These are phyloP conservation scores for Rosa multiflora DNA, from an alignment of 306 rosid species.

Conservation along the genomic window DNA sequence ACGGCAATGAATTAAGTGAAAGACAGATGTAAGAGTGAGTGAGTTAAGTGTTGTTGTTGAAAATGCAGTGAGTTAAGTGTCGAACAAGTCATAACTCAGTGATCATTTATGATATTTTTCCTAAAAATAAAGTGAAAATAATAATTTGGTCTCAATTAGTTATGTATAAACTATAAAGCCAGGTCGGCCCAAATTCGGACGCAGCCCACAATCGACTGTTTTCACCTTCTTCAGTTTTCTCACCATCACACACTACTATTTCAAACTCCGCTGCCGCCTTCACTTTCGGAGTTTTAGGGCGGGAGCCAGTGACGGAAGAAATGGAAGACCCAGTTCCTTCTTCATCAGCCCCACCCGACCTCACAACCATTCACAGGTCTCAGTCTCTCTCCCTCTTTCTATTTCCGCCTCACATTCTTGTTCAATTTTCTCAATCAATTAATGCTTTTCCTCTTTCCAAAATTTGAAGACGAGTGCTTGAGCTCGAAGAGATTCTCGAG, in stretches of 20 bases:
- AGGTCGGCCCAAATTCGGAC: not conserved
- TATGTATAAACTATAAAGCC: too few relatives aligned
- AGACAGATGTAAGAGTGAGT: too few relatives aligned
- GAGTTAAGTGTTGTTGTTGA: too few relatives aligned
- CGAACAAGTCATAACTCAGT: too few relatives aligned
- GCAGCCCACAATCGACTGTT: not conserved
- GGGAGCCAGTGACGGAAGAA: not conserved
- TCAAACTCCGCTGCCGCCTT: not conserved
- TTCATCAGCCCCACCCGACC: constrained; percentile 23
- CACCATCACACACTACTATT: not conserved
- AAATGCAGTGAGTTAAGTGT: too few relatives aligned
- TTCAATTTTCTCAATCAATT: not conserved
- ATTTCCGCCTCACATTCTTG: not conserved
- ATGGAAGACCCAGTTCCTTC: constrained; percentile 37
- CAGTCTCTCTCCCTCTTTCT: constrained; percentile 14
- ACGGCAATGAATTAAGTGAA: too few relatives aligned
- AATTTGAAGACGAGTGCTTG: constrained; percentile 47
- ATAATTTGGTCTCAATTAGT: too few relatives aligned
- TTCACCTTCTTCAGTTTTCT: not conserved
- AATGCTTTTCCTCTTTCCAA: constrained; percentile 1
- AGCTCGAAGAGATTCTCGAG: constrained; percentile 42
- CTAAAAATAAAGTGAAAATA: too few relatives aligned
- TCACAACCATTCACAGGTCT: constrained; percentile 49
- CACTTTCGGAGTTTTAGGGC: not conserved
- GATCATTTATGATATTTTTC: too few relatives aligned